A percentile compares a stretch with the other conserved stretches of the same genome.
phyloP scores from a whole-genome alignment of 2,329 filamentous ascomycete genomes.

The Escovopsis weberi region DNA sequence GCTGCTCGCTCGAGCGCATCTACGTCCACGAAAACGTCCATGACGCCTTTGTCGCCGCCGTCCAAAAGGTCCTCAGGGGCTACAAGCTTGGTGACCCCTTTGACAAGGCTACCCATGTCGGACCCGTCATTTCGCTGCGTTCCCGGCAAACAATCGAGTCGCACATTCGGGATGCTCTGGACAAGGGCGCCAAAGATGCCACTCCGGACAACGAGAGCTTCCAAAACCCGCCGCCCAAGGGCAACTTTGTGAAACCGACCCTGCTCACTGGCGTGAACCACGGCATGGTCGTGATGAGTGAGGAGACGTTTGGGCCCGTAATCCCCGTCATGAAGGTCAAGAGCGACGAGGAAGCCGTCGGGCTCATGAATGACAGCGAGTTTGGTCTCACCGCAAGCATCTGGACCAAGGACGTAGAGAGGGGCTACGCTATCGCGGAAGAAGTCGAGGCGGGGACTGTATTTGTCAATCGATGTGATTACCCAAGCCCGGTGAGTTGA shows the following conservation, averaged over 20 bases:
- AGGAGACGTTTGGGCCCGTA: constrained; percentile 90
- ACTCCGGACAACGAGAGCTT: constrained; percentile 77
- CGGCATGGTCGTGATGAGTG: constrained; percentile 75
- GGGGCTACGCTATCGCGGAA: constrained; percentile 62
- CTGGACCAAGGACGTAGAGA: constrained; percentile 78
- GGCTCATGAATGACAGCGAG: constrained; percentile 86
- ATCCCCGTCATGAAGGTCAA: constrained; percentile 83
- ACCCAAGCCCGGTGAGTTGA: constrained; percentile 66
- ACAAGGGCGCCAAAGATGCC: constrained; percentile 68
- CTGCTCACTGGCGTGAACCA: constrained; percentile 69
- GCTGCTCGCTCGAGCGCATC: constrained; percentile 81
- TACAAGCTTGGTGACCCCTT: constrained; percentile 86
- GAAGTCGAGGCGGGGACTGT: constrained; percentile 85
- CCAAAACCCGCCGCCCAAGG: constrained; percentile 53
- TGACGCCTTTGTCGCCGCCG: constrained; percentile 64
- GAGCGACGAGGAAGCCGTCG: constrained; percentile 65
- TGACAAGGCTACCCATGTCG: constrained; percentile 64
- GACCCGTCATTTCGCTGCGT: constrained; percentile 73
- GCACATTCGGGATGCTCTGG: constrained; percentile 70
- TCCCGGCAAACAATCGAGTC: constrained; percentile 62
- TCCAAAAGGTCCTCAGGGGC: constrained; percentile 63
- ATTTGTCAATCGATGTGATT: constrained; percentile 91
- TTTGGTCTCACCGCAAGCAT: constrained; percentile 94
- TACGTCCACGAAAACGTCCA: constrained; percentile 81
- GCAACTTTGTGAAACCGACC: constrained; percentile 81